Base-by-base conservation (phyloP, 2,329 filamentous ascomycete species). In the Lachnellula subtilissima region DNA sequence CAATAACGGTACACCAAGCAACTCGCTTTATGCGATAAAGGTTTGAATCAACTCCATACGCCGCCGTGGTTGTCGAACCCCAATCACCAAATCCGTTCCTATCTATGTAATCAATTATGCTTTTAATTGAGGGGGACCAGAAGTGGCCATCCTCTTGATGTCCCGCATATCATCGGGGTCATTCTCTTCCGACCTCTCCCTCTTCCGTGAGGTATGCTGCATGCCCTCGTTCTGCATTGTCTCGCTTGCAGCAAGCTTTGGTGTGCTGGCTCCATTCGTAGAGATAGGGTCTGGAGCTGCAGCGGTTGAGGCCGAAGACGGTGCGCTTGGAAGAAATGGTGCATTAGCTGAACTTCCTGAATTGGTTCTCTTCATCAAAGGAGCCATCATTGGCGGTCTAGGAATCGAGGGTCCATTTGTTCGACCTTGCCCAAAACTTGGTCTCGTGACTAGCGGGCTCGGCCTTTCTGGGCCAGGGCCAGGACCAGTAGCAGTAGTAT, bases 301-400 rank as follows among this genome's bases (percentile, higher is more conserved):
- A 50, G 58, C 63, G 55, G 66, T 60, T 46, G 64, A 64, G 12
- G 63, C 61, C 39, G 66, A 60, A 45, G 60, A 64, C 35, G 59
- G 53, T 40, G 52, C 59, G 48, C 52, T 59, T 40, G 56, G 53
- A 47, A 54, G 58, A 32, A 52, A 45, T 52, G 59, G 50, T 55
- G 60, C 53, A 60, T 58, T 60, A 48, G 55, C 61, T 35, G 59
- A 54, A 40, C 61, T 63, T 25, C 40, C 61, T 19, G 67, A 65
- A 54, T 61, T 64, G 32, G 57, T 62, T 35, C 64, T 53, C 49
- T 50, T 61, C 39, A 64, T 60, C 19, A 60, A 59, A 36, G 60
- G 58, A 48, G 62, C 57, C 55, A 58, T 67, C 62, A 70, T 68
- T 50, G 67, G 65, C 28, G 66, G 67, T 47, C 68, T 59, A 17